These are phyloP conservation scores for Fagus sylvatica DNA, from an alignment of 306 rosid genomes.

Conservation along the genomic window DNA sequence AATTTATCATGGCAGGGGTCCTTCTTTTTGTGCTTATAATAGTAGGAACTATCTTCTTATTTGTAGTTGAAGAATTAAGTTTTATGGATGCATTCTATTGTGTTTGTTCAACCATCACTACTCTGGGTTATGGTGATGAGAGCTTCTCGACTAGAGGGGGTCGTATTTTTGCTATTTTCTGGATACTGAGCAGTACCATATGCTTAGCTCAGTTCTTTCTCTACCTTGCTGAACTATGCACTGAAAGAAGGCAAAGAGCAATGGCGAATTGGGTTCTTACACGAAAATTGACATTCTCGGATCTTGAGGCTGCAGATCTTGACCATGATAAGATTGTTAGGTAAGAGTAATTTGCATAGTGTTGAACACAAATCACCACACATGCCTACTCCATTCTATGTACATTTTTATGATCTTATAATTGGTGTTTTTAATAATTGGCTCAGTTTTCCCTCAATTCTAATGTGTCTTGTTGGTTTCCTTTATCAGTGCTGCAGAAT, in stretches of 20 bases:
- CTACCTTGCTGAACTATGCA: slow-evolving; percentile 64
- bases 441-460: neutral
- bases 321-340: slow-evolving; percentile 71
- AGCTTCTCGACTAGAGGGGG: slow-evolving; percentile 69
- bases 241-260: slow-evolving; percentile 68
- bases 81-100: slow-evolving; percentile 72
- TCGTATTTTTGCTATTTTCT: slow-evolving; percentile 68
- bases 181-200: slow-evolving; percentile 82
- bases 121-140: slow-evolving; percentile 83
- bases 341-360: slow-evolving; percentile 31
- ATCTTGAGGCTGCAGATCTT: slow-evolving; percentile 88
- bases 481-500: slow-evolving; percentile 61
- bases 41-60: slow-evolving; percentile 54
- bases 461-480: neutral
- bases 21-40: slow-evolving; percentile 45
- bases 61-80: slow-evolving; percentile 48
- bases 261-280: slow-evolving; percentile 53
- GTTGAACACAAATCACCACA: neutral
- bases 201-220: slow-evolving; percentile 76
- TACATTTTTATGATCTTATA: neutral
- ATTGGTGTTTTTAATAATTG: slow-evolving; percentile 2
- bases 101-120: slow-evolving; percentile 81
- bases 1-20: slow-evolving; percentile 42
- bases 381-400: neutral
- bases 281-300: slow-evolving; percentile 47